These are phyloP conservation scores for Byssochlamys sp. DNA, from an alignment of 2,329 filamentous ascomycete genomes.

Conservation along the genomic window DNA sequence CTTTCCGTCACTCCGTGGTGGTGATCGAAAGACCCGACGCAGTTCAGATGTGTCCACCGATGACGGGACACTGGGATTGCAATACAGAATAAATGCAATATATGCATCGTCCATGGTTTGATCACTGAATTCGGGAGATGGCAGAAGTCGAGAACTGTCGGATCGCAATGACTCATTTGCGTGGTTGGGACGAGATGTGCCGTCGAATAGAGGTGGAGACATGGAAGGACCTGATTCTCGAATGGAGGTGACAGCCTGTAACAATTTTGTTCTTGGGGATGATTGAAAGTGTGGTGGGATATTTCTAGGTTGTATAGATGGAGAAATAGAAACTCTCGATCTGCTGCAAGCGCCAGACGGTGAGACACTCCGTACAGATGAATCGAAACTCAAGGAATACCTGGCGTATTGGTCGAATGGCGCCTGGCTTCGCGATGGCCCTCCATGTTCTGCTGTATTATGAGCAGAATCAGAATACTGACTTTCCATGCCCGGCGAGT, in stretches of 20 bases:
- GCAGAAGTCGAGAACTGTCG: slow-evolving; percentile 46
- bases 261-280: slow-evolving; percentile 25
- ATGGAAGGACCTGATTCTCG: slow-evolving; percentile 26
- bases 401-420: slow-evolving; percentile 32
- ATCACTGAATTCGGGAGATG: slow-evolving; percentile 57
- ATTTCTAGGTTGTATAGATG: slow-evolving; percentile 28
- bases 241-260: slow-evolving; percentile 17
- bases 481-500: slow-evolving; percentile 19
- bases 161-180: slow-evolving; percentile 28
- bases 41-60: slow-evolving; percentile 61
- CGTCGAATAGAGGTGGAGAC: slow-evolving; percentile 30
- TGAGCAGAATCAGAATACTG: slow-evolving; percentile 20
- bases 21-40: slow-evolving; percentile 64
- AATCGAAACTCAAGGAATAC: slow-evolving; percentile 26
- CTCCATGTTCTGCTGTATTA: slow-evolving; percentile 17
- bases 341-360: slow-evolving; percentile 26
- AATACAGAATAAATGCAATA: slow-evolving; percentile 75
- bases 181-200: slow-evolving; percentile 16
- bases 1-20: slow-evolving; percentile 80
- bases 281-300: slow-evolving; percentile 30
- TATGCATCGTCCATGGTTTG: slow-evolving; percentile 72
- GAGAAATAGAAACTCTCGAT: slow-evolving; percentile 23
- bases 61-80: slow-evolving; percentile 71
- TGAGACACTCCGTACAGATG: slow-evolving; percentile 28
- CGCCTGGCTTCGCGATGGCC: slow-evolving; percentile 18